Conservation (phyloP, 192 early-diverging fungal genomes). For the Gorgonomyces haynaldii region DNA sequence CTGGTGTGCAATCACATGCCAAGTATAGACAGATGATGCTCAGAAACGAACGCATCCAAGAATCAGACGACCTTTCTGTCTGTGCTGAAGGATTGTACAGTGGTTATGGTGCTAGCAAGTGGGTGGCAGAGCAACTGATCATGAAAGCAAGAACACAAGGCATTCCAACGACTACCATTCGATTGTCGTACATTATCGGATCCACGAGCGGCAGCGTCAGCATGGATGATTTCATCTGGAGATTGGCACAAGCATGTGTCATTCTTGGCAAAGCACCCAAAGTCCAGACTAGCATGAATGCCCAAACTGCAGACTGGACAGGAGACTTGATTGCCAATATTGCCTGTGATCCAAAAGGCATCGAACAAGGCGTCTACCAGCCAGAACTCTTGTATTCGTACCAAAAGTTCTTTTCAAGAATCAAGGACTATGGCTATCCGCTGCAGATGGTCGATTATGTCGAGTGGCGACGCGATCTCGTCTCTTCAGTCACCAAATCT, state of each 20-base stretch:
- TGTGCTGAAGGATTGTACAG: slow-evolving; percentile 58
- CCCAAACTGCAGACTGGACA: slow-evolving; percentile 91
- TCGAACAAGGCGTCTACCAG: too few species aligned
- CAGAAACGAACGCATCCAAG: slow-evolving; percentile 68
- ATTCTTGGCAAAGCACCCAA: slow-evolving; percentile 75
- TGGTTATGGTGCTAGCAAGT: slow-evolving; percentile 96
- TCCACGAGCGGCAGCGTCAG: slow-evolving; percentile 69
- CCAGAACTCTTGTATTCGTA: too few species aligned
- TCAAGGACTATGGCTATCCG: too few species aligned
- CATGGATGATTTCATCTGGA: slow-evolving; percentile 96
- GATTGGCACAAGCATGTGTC: slow-evolving; percentile 88
- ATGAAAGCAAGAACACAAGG: slow-evolving; percentile 70
- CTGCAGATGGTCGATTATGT: too few species aligned
- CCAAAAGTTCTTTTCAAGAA: too few species aligned
- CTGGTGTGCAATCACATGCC: too few species aligned
- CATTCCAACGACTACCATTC: slow-evolving; percentile 78
- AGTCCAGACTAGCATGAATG: slow-evolving; percentile 85
- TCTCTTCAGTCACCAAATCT: too few species aligned
- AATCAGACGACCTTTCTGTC: slow-evolving; percentile 83
- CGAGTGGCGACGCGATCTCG: too few species aligned
- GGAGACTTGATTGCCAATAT: slow-evolving; percentile 63
- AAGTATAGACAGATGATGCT: too few species aligned
- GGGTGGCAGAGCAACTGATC: slow-evolving; percentile 91
- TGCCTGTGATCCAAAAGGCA: too few species aligned
- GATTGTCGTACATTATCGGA: slow-evolving; percentile 92